Evolutionary conservation across 257 asterid genomes (phyloP).

Genomic region (Scutellaria minor): DNA sequence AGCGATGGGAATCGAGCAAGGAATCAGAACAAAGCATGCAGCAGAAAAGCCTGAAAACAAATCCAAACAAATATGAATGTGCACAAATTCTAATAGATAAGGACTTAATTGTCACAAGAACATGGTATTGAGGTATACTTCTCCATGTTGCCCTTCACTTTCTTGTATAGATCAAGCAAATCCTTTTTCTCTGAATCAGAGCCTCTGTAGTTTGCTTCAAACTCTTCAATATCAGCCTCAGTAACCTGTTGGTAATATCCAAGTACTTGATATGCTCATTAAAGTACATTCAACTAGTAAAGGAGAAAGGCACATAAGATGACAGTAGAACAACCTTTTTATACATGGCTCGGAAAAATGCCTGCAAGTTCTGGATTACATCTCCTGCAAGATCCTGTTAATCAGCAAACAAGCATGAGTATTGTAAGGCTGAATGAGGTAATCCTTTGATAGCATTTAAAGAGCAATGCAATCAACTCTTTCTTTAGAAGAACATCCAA

Average conservation of each 20-base stretch:
- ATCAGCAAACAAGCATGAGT: constrained; percentile 26
- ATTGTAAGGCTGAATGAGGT: neutral
- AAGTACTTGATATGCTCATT: constrained; percentile 22
- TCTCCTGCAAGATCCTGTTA: constrained; percentile 89
- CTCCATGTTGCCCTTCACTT: constrained; percentile 85
- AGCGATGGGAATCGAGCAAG: constrained; percentile 90
- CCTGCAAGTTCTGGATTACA: constrained; percentile 70
- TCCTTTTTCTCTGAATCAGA: constrained; percentile 82
- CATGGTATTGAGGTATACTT: constrained; percentile 46
- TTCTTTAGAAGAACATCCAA: constrained; percentile 1
- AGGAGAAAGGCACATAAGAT: constrained; percentile 1
- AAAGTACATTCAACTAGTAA: neutral
- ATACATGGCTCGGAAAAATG: constrained; percentile 75
- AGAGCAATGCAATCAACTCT: constrained; percentile 15
- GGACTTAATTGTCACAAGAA: constrained; percentile 5
- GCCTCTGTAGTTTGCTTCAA: constrained; percentile 90
- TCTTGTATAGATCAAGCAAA: constrained; percentile 71
- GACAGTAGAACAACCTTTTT: constrained; percentile 59
- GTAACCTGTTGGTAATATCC: constrained; percentile 56
- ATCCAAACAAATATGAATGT: constrained; percentile 15
- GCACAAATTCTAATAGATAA: constrained; percentile 7
- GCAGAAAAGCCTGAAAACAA: constrained; percentile 75
- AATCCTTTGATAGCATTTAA: neutral
- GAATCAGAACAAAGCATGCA: constrained; percentile 93
- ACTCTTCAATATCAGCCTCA: constrained; percentile 91